phyloP scores from a whole-genome alignment of 78 protist species.

The Guillardia theta region DNA sequence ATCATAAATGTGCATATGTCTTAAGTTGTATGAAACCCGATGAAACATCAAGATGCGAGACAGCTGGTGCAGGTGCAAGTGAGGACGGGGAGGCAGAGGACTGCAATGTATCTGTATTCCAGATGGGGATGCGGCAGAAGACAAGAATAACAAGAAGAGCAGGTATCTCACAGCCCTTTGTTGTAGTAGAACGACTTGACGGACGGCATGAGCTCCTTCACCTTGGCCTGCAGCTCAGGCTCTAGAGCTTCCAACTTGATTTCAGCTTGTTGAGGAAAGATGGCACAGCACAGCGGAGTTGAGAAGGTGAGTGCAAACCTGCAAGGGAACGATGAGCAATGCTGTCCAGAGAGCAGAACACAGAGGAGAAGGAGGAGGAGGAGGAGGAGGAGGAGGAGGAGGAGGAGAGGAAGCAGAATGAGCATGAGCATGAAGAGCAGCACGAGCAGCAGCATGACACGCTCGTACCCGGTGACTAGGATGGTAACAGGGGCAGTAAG shows the following conservation, averaged over 20 bases:
- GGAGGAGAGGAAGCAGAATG: not conserved
- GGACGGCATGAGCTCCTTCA: not conserved
- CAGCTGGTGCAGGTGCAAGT: no score
- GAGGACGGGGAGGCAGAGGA: not conserved
- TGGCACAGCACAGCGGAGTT: conserved; percentile 14
- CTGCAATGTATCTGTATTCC: not conserved
- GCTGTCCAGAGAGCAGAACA: not conserved
- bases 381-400: not conserved
- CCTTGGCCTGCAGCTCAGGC: not conserved
- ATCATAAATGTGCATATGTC: no score
- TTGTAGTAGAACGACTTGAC: not conserved
- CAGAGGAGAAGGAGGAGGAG: not conserved
- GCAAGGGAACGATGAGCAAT: not conserved
- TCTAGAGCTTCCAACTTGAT: not conserved
- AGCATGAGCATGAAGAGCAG: not conserved
- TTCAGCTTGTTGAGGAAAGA: not conserved
- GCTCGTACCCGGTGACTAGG: not conserved
- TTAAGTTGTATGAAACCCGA: no score
- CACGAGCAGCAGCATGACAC: not conserved
- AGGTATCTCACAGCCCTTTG: not conserved
- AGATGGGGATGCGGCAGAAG: not conserved
- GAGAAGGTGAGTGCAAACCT: not conserved
- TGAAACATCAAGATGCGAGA: no score
- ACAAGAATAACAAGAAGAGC: not conserved
- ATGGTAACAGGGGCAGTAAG: not conserved